Base-by-base conservation (phyloP, 208 protist genomes). In the Hexamita inflata region DNA sequence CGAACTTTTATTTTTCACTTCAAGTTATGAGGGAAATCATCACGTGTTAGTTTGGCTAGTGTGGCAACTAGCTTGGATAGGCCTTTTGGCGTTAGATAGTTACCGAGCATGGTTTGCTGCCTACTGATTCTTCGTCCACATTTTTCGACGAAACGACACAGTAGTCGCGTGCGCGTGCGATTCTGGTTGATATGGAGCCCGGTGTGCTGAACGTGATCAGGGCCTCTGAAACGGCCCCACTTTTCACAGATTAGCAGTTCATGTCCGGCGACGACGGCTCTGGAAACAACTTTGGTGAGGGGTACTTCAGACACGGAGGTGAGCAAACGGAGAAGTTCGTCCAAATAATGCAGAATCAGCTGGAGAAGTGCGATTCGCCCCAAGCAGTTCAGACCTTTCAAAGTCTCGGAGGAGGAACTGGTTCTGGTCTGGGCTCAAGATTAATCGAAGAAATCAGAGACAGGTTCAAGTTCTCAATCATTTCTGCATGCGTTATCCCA, bases 191-290 rank as follows among this genome's bases (percentile, higher is more conserved):
- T 79, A 80, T 91, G 40, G 89, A 91, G 75, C 92, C 93, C 64
- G 93, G 93, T 66, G 94, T 92, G 26, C 92, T 98, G 86, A 93
- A 98, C 85, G 86, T 85, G 29, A 88, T 98, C 28, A 87, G 90
- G 74, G 88, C 89, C 42, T 39, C 29, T 15, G 61, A 75, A 15
- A 24, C 62, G 15, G 4, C 24, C 24, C 2, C 15, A 9, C 9
- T 75, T 32, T 75, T 75, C 28, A 30, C 66, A 9, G 30, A 64
- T 24, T 32, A 29, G 9, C 30, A 9, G 15, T 32, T 61, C 1
- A 28, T 75, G 15, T 53, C n/a, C 15, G 70, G 40, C 30, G 59
- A 30, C 19, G 40, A n/a, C 15, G 64, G 64, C 9, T 35, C 64
- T 42, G 64, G 64, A 24, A 70, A 70, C n/a, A 70, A 70, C n/a